phyloP scores from a whole-genome alignment of 2,329 filamentous ascomycete species.

The Pleomassaria siparia region DNA sequence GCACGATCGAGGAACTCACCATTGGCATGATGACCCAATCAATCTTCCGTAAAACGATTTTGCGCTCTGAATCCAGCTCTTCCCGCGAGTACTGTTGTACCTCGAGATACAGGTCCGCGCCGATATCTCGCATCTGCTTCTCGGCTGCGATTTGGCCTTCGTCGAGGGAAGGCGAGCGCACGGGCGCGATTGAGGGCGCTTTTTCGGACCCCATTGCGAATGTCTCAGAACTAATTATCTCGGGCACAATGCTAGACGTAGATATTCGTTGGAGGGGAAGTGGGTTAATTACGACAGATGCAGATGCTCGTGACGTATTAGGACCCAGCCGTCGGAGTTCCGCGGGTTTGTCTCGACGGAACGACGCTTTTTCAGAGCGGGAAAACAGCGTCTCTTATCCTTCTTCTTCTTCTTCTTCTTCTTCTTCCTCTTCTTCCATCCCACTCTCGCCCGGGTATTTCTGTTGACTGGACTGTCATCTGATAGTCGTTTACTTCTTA shows the following conservation, averaged over 20 bases:
- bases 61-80: slow-evolving; percentile 48
- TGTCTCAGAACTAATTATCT: background rate
- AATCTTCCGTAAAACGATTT: slow-evolving; percentile 46
- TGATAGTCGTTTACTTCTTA: background rate
- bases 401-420: background rate
- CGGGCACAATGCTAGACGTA: background rate
- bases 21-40: slow-evolving; percentile 53
- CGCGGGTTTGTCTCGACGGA: no score
- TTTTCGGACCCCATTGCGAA: background rate
- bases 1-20: slow-evolving; percentile 24
- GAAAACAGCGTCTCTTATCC: background rate
- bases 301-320: no score
- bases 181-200: background rate
- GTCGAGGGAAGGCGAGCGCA: slow-evolving; percentile 12
- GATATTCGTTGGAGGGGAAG: background rate
- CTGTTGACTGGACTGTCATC: background rate
- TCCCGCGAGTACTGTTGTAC: slow-evolving; percentile 46
- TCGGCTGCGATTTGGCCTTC: slow-evolving; percentile 31
- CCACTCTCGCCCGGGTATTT: background rate
- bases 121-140: slow-evolving; percentile 47
- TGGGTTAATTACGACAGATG: background rate
- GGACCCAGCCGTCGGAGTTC: background rate
- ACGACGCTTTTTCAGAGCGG: background rate
- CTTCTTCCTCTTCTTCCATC: background rate
- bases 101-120: slow-evolving; percentile 49